These are phyloP conservation scores for Backusella luteola DNA, from an alignment of 192 early-diverging fungal species.

Conservation along the genomic window DNA sequence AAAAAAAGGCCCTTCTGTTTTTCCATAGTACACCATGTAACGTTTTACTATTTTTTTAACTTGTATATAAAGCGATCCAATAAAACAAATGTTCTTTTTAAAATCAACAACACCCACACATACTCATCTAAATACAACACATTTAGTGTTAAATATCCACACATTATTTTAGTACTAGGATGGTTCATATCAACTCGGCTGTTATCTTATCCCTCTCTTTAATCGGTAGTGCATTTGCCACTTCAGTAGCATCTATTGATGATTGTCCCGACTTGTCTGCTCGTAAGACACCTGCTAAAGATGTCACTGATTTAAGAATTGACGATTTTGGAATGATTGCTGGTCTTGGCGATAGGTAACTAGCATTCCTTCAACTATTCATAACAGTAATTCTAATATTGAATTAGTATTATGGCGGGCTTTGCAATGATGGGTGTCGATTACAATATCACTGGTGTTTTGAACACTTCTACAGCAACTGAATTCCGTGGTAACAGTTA, in stretches of 20 bases:
- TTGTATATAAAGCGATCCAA: not conserved
- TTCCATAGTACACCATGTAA: not conserved
- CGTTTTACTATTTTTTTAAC: not conserved
- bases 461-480: slow-evolving; percentile 4
- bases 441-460: not conserved
- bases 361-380: not conserved
- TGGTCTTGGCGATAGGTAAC: slow-evolving; percentile 52
- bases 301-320: slow-evolving; percentile 46
- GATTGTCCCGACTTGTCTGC: slow-evolving; percentile 45
- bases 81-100: not conserved
- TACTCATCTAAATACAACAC: not conserved
- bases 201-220: not conserved
- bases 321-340: slow-evolving; percentile 55
- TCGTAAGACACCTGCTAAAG: slow-evolving; percentile 24
- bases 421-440: slow-evolving; percentile 46
- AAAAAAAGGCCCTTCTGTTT: not conserved
- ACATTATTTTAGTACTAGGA: not conserved
- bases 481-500: slow-evolving; percentile 50
- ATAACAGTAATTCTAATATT: not conserved
- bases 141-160: not conserved
- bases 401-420: slow-evolving; percentile 52
- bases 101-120: not conserved
- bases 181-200: not conserved
- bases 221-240: not conserved
- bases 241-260: not conserved